Evolutionary conservation across 2,329 filamentous ascomycete genomes (phyloP).

Genomic region (Chaetomiaceae sp.): DNA sequence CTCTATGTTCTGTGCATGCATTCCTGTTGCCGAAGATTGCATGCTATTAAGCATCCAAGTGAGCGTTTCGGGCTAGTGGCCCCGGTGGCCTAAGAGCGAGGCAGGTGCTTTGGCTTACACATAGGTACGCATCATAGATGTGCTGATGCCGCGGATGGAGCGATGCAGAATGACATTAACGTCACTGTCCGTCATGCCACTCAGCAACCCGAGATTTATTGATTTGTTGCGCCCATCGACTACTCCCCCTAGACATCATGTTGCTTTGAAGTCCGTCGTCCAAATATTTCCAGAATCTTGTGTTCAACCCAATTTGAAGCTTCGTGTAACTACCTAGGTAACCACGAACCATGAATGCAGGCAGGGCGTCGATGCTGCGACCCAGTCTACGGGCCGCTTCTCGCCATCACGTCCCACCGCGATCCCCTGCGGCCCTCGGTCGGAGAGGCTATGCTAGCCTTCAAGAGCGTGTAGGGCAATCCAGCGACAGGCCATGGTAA

Average conservation of each 20-base stretch:
- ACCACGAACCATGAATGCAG: background rate
- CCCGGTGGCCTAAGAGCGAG: too few relatives aligned
- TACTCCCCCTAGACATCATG: too few relatives aligned
- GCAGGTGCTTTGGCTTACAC: too few relatives aligned
- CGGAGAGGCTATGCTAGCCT: conserved; percentile 21
- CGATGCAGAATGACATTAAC: background rate
- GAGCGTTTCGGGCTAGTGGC: too few relatives aligned
- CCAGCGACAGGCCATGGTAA: conserved; percentile 24
- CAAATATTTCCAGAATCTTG: background rate
- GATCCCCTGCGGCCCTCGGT: conserved; percentile 3
- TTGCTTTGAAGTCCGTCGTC: too few relatives aligned
- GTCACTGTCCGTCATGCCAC: background rate
- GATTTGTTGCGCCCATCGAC: too few relatives aligned
- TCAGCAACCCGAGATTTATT: background rate
- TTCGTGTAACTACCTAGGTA: background rate
- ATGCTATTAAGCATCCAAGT: too few relatives aligned
- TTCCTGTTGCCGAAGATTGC: too few relatives aligned
- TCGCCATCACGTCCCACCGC: background rate
- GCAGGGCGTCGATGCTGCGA: conserved; percentile 3
- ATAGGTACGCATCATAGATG: background rate
- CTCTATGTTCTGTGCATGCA: too few relatives aligned
- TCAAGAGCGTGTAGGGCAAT: conserved; percentile 12
- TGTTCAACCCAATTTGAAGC: background rate
- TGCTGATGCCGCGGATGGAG: background rate
- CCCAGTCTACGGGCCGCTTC: conserved; percentile 5